Conservation (phyloP, 495 filamentous ascomycete genomes). For the Daldinia grandis region DNA sequence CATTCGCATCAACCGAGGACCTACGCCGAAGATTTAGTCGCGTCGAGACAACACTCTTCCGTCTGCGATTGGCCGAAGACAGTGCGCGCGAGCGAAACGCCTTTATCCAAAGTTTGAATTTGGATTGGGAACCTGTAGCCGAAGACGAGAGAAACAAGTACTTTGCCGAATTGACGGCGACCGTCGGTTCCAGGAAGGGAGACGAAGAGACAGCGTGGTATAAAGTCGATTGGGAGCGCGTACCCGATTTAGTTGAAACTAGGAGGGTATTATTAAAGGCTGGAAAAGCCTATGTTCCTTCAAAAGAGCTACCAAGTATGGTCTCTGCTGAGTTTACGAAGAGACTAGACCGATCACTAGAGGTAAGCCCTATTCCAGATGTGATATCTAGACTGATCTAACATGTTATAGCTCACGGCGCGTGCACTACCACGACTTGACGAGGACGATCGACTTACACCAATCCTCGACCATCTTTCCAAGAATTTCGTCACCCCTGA, state of each 20-base stretch:
- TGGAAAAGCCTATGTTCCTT: slow-evolving; percentile 93
- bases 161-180: slow-evolving; percentile 54
- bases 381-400: slow-evolving; percentile 9
- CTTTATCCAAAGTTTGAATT: slow-evolving; percentile 79
- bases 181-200: slow-evolving; percentile 51
- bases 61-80: slow-evolving; percentile 76
- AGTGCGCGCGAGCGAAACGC: slow-evolving; percentile 70
- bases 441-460: slow-evolving; percentile 94
- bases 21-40: slow-evolving; percentile 86
- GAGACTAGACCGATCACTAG: slow-evolving; percentile 79
- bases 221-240: slow-evolving; percentile 93
- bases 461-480: slow-evolving; percentile 90
- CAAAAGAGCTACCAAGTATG: slow-evolving; percentile 83
- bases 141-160: slow-evolving; percentile 74
- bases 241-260: slow-evolving; percentile 86
- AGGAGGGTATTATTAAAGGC: slow-evolving; percentile 77
- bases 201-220: slow-evolving; percentile 80
- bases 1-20: slow-evolving; percentile 91
- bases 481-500: slow-evolving; percentile 94
- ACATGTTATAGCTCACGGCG: slow-evolving; percentile 72
- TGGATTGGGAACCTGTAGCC: slow-evolving; percentile 76
- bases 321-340: slow-evolving; percentile 85
- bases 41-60: slow-evolving; percentile 88
- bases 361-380: slow-evolving; percentile 60
- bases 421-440: slow-evolving; percentile 91